Evolutionary conservation across 1,284 basidiomycete species (phyloP), one percentile per base, ranked within the genome.

Genomic region (Abortiporus biennis): DNA sequence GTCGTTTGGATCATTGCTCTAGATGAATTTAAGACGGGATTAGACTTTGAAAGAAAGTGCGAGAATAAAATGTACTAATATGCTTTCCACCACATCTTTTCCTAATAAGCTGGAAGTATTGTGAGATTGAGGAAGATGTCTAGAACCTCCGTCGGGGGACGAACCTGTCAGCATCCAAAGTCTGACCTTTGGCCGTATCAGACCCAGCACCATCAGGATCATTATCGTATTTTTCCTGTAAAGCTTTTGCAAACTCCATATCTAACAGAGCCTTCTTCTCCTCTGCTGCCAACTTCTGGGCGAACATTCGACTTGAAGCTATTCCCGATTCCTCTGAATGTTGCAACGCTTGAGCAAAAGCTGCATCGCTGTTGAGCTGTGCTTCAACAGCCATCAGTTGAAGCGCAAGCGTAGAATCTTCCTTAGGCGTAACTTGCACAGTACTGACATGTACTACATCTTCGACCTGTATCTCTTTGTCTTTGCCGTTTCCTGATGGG

Each of bases 261-360:
- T 69, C 67, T 3, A 67, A 44, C 16, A 55, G 45, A n/a, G 54
- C 34, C 49, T 67, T 67, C 53, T 60, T 65, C 50, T 69, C 67
- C 15, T 59, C 55, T 6, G 66, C 66, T 11, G 63, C 63, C n/a
- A 67, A 46, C 45, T 54, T 62, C 47, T 61, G 64, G 6, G 67
- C 66, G 39, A 57, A 59, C 40, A 67, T 64, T 30, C 47, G 46
- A 36, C 61, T 56, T 8, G 51, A 51, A 11, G 54, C 54, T 29
- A 57, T 32, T 16, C 36, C 49, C 8, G 58, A 52, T 22, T 58
- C 53, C 5, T 52, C 48, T 6, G 57, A 47, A 21, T 54, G 54
- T 45, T 68, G 65, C 31, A 66, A 34, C 3, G 55, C 42, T 44
- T 64, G 62, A 2, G 66, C 66, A 41, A 58, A 56, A 2, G 57